phyloP scores from a whole-genome alignment of 345 rosid genomes.

The Eucalyptus regnans region DNA sequence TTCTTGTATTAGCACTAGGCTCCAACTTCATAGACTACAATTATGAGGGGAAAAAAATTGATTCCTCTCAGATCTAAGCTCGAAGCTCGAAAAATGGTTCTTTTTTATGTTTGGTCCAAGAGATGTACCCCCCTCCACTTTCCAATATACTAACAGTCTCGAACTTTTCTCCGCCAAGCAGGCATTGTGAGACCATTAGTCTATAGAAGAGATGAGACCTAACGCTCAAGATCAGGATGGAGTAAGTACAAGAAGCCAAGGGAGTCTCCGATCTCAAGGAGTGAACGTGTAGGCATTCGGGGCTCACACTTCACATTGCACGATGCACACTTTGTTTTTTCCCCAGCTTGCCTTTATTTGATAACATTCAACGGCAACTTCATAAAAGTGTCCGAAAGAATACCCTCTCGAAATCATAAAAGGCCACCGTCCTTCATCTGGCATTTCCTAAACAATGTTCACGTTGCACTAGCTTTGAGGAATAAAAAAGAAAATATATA shows the following conservation, averaged over 20 bases:
- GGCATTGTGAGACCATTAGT: too few species aligned
- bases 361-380: not conserved
- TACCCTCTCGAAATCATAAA: not conserved
- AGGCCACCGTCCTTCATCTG: not conserved
- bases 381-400: not conserved
- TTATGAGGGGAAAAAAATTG: too few species aligned
- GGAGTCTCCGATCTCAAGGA: not conserved
- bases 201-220: not conserved
- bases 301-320: not conserved
- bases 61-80: too few species aligned
- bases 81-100: too few species aligned
- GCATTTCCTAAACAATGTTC: not conserved
- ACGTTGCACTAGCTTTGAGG: not conserved
- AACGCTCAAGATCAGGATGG: not conserved
- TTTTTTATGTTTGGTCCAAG: too few species aligned
- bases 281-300: not conserved
- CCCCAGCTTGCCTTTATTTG: not conserved
- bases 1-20: not conserved
- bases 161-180: too few species aligned
- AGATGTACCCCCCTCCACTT: too few species aligned
- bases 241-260: not conserved
- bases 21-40: not conserved
- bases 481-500: too few species aligned
- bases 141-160: too few species aligned
- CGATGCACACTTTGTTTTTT: not conserved